Evolutionary conservation across 2,329 filamentous ascomycete genomes (phyloP).

Genomic region (Apiospora kogelbergensis): DNA sequence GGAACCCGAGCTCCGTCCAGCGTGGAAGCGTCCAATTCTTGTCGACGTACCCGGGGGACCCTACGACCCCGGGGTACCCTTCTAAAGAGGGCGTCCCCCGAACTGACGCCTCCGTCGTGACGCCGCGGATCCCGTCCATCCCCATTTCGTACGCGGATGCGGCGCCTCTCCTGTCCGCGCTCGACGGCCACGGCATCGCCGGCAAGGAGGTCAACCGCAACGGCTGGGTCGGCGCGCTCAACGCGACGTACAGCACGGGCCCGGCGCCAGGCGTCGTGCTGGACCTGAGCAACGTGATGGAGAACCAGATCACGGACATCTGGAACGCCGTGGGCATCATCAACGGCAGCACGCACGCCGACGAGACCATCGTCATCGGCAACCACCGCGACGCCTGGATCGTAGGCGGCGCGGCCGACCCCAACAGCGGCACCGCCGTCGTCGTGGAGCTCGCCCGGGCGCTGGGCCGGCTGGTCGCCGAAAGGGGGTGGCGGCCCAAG

Average conservation of each 20-base stretch:
- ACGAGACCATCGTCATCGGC: slow-evolving; percentile 76
- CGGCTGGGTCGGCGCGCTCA: slow-evolving; percentile 56
- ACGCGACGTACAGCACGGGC: slow-evolving; percentile 43
- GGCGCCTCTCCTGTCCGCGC: slow-evolving; percentile 71
- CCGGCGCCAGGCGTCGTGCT: slow-evolving; percentile 57
- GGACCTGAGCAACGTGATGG: slow-evolving; percentile 67
- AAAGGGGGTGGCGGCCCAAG: slow-evolving; percentile 69
- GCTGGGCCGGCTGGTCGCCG: slow-evolving; percentile 60
- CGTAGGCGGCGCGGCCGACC: slow-evolving; percentile 80
- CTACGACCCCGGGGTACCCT: slow-evolving; percentile 80
- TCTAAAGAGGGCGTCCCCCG: slow-evolving; percentile 72
- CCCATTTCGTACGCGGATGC: slow-evolving; percentile 79
- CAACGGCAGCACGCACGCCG: slow-evolving; percentile 67
- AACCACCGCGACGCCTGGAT: slow-evolving; percentile 87
- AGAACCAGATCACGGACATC: slow-evolving; percentile 67
- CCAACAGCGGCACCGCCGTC: slow-evolving; percentile 76
- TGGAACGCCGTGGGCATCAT: slow-evolving; percentile 82
- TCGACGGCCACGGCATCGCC: slow-evolving; percentile 74
- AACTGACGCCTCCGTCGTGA: slow-evolving; percentile 58
- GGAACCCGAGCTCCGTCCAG: slow-evolving; percentile 76
- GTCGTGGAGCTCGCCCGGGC: slow-evolving; percentile 74
- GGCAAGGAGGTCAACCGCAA: slow-evolving; percentile 63
- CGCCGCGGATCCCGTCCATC: slow-evolving; percentile 75
- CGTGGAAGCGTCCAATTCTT: slow-evolving; percentile 75
- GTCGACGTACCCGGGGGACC: slow-evolving; percentile 61